Base-by-base conservation (phyloP, 345 rosid genomes). In the Dipteronia dyeriana region DNA sequence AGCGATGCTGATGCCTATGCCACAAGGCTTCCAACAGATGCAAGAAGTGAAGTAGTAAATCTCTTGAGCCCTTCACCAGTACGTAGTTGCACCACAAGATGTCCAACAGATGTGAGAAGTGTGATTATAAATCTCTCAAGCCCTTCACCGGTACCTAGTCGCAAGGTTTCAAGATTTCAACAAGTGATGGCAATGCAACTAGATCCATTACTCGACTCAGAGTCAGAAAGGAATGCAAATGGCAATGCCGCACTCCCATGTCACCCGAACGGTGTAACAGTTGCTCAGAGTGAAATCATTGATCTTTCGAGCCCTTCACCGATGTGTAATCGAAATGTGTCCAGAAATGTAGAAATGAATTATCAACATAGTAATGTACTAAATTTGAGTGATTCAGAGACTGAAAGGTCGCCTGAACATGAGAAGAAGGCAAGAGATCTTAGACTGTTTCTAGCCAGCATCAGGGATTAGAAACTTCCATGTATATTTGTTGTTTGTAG, bases 241-340 rank as follows among this genome's bases (percentile, higher is more conserved):
- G 4, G 62, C 67, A 74, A 22, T 67, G 68, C 49, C 62, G 31
- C 77, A 20, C 19, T 7, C 38, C 57, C 84, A 23, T 53, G 78
- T 59, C 67, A 29, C 68, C 53, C 38, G 5, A 60, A 63, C 49
- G 76, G 51, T 71, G 2, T 64, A 1, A 75, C 71, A 0, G 74
- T 39, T 12, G 68, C 79, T 3, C 77, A 82, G 66, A 71, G 80
- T 31, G 90, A 91, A 80, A 76, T 93, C 79, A 88, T 93, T 39
- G 92, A 94, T 80, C 98, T 95, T 66, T 81, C 79, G 74, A 93
- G 95, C 85, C 99, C 99, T 43, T 83, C 90, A 20, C 91, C 92
- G 64, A 62, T 74, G 54, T 82, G 64, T 1, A 9, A 67, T 8
- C 78, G 16, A 25, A 63, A 67, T 51, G 68, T 75, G 71, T 68